Percentiles rank a stretch among this genome's conserved stretches.
These are phyloP conservation scores for Monilinia fructicola DNA, from an alignment of 2,329 filamentous ascomycete genomes.

Conservation along the genomic window DNA sequence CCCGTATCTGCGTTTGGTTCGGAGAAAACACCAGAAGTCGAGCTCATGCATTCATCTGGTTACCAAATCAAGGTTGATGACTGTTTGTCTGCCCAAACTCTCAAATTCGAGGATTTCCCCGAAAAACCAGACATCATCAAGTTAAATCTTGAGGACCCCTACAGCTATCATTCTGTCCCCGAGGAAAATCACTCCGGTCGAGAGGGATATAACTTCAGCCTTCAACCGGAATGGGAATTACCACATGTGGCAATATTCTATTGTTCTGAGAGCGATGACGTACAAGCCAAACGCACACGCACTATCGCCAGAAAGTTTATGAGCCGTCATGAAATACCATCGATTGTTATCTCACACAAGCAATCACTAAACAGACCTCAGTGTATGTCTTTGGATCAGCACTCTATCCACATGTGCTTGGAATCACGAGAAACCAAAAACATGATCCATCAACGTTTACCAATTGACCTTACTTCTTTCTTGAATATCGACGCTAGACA, in stretches of 20 bases:
- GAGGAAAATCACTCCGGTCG: slow-evolving; percentile 40
- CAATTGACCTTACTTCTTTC: slow-evolving; percentile 51
- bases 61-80: slow-evolving; percentile 54
- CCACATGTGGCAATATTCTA: slow-evolving; percentile 53
- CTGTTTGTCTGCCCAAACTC: slow-evolving; percentile 46
- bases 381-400: slow-evolving; percentile 43
- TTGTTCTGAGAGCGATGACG: slow-evolving; percentile 47
- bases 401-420: slow-evolving; percentile 50
- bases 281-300: slow-evolving; percentile 43
- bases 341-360: slow-evolving; percentile 50
- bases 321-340: slow-evolving; percentile 49
- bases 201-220: slow-evolving; percentile 41
- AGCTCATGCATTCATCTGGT: slow-evolving; percentile 52
- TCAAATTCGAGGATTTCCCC: slow-evolving; percentile 38
- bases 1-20: slow-evolving; percentile 52
- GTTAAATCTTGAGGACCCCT: slow-evolving; percentile 41
- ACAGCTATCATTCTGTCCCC: slow-evolving; percentile 42
- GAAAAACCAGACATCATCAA: slow-evolving; percentile 46
- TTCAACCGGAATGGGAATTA: slow-evolving; percentile 48
- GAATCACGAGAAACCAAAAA: slow-evolving; percentile 45
- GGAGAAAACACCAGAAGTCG: slow-evolving; percentile 48
- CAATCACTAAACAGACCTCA: slow-evolving; percentile 43
- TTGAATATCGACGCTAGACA: slow-evolving; percentile 53
- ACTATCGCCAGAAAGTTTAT: slow-evolving; percentile 49
- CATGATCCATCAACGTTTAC: slow-evolving; percentile 45